Evolutionary conservation across 768 basidiomycete genomes (phyloP).

Genomic region (Lepiota subincarnata): DNA sequence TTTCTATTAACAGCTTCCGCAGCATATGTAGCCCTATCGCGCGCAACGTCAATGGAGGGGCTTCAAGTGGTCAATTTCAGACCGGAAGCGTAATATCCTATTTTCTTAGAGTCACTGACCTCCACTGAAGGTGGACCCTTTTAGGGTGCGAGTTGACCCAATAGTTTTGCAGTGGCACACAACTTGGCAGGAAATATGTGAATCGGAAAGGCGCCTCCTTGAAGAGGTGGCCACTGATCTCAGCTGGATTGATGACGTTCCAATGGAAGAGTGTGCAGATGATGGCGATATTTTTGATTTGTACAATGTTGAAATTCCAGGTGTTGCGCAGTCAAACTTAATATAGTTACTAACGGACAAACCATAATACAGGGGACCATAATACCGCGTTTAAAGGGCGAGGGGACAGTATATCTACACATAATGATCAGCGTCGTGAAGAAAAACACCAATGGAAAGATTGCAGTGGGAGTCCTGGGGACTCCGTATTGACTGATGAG

Average conservation of each 20-base stretch:
- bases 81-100: slow-evolving; percentile 42
- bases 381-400: too few species aligned
- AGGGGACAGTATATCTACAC: too few species aligned
- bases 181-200: slow-evolving; percentile 1
- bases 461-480: too few species aligned
- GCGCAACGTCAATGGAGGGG: slow-evolving; percentile 59
- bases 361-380: too few species aligned
- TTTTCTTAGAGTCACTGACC: not conserved
- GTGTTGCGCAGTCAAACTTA: not conserved
- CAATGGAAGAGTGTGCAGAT: not conserved
- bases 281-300: not conserved
- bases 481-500: too few species aligned
- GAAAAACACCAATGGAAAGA: too few species aligned
- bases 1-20: not conserved
- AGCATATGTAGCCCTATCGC: slow-evolving; percentile 73
- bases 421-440: too few species aligned
- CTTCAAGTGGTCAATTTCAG: slow-evolving; percentile 63
- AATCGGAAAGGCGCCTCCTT: not conserved
- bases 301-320: not conserved
- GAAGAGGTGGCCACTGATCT: not conserved
- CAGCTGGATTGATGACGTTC: not conserved
- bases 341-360: too few species aligned
- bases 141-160: slow-evolving; percentile 10
- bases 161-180: slow-evolving; percentile 13
- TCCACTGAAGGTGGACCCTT: not conserved